Conservation (phyloP, 768 basidiomycete genomes). For the Suillus clintonianus region DNA sequence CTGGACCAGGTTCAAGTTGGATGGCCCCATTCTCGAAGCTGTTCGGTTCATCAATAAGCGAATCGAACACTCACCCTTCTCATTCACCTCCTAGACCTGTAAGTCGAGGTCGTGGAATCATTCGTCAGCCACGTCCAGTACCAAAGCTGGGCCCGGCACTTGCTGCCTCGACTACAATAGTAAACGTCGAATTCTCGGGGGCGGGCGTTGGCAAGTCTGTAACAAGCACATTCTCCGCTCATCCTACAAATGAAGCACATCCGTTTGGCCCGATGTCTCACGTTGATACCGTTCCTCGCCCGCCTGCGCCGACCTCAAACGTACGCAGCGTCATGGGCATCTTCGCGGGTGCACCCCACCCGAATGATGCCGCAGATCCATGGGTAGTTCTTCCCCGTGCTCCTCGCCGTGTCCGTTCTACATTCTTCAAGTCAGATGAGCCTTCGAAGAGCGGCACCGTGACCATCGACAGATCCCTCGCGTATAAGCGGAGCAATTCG, state of each 20-base stretch:
- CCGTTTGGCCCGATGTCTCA: conserved; percentile 10
- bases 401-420: conserved; percentile 32
- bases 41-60: conserved; percentile 48
- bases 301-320: conserved; percentile 12
- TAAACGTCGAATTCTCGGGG: conserved; percentile 94
- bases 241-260: conserved; percentile 20
- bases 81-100: conserved; percentile 29
- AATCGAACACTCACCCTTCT: conserved; percentile 12
- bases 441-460: conserved; percentile 27
- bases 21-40: conserved; percentile 86
- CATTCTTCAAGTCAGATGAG: conserved; percentile 11
- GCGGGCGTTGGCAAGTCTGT: conserved; percentile 60
- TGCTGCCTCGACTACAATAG: conserved; percentile 86
- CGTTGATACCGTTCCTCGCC: conserved; percentile 14
- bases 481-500: conserved; percentile 16
- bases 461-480: conserved; percentile 22
- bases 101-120: conserved; percentile 24
- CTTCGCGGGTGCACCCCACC: conserved; percentile 83
- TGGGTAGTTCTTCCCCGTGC: conserved; percentile 70
- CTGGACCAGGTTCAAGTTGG: conserved; percentile 58
- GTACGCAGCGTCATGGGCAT: conserved; percentile 71
- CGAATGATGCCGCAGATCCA: conserved; percentile 50
- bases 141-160: conserved; percentile 86
- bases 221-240: conserved; percentile 41
- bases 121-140: conserved; percentile 47